Base-by-base conservation (phyloP, 768 basidiomycete genomes). In the Russula ochroleuca region DNA sequence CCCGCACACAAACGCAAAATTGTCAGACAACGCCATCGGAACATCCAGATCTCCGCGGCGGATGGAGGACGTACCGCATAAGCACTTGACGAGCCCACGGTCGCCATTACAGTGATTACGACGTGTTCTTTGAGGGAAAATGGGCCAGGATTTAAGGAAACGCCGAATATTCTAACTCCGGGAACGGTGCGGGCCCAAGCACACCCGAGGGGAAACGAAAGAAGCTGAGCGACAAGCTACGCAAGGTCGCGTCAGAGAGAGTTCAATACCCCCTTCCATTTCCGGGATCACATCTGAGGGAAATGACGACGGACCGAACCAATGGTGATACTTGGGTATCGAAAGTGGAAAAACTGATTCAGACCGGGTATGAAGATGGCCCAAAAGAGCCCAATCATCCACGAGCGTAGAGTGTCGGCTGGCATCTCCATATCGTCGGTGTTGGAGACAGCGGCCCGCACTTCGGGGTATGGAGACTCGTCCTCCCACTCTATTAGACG, bases 391-490 rank as follows among this genome's bases (percentile, higher is more conserved):
- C 94, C 94, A 51, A 95, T 78, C 7, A 80, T 73, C 87, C 87
- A 90, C 3, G 84, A 81, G 38, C 90, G 85, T 48, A 91, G 49
- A 0, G 88, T 90, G 40, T 77, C 78, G 9, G 80, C 82, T 9
- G 83, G 82, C 64, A 89, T 83, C 48, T 76, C 75, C 40, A 82
- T 81, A 72, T 89, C 87, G 69, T 90, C 88, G 3, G 84, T 85
- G 70, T 86, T 86, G 58, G 85, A 82, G 21, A 87, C 87, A 51
- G 88, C 87, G 9, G 86, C 84, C 50, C 88, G 83, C 14, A 90
- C 89, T 72, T 93, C 91, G 7, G 88, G 88, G 71, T 93, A 93
- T 5, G 91, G 91, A 3, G 89, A 91, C 72, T 92, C 91, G 67
- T 92, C 87, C 70, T 81, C 81, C 68, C 68, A 68, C 43, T 68